Evolutionary conservation across 345 rosid species (phyloP).

Genomic region (Orychophragmus violaceus): DNA sequence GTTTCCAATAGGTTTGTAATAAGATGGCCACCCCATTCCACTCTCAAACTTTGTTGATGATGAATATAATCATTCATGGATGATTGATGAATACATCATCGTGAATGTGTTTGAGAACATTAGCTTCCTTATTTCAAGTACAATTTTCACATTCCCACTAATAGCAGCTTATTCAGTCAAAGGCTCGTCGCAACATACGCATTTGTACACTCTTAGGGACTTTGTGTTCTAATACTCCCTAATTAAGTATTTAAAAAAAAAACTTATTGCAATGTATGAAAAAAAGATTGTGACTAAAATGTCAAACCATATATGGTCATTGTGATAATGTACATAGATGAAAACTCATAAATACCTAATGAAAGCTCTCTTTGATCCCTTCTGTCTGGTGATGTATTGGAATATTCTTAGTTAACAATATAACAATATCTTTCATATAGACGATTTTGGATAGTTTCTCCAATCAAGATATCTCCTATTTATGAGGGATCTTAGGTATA

Average conservation of each 20-base stretch:
- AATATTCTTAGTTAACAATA: no score
- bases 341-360: constrained; percentile 48
- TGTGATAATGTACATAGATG: neutral
- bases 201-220: constrained; percentile 69
- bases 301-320: neutral
- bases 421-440: no score
- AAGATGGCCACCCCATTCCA: constrained; percentile 98
- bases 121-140: neutral
- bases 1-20: constrained; percentile 60
- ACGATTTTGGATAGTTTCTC: no score
- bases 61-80: neutral
- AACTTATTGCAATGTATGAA: neutral
- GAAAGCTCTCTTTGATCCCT: constrained; percentile 93
- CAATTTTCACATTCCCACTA: no score
- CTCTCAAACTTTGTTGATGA: constrained; percentile 93
- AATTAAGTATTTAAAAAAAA: neutral
- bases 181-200: constrained; percentile 77
- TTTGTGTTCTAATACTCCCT: constrained; percentile 87
- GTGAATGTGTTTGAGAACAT: no score
- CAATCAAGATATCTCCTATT: no score
- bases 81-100: neutral
- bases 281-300: neutral
- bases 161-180: constrained; percentile 68
- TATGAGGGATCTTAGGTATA: no score
- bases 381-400: constrained; percentile 67